Conservation (phyloP, 179 eudicot genomes). For the Silene vulgaris region DNA sequence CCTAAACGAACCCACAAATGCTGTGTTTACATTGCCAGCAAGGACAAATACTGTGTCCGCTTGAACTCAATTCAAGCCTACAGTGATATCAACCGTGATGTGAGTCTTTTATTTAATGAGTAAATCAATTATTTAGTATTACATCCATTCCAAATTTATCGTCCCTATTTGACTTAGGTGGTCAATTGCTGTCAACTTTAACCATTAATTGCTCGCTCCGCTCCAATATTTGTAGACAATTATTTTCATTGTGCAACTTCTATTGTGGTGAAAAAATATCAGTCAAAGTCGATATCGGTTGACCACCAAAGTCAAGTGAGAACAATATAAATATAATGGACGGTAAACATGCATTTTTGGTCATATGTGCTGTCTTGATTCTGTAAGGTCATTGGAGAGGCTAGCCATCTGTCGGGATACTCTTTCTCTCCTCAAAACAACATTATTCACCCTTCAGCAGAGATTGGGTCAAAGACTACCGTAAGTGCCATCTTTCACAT, state of each 20-base stretch:
- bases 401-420: constrained; percentile 80
- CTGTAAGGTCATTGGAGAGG: constrained; percentile 76
- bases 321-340: neutral
- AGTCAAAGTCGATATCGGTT: neutral
- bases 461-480: constrained; percentile 80
- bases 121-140: neutral
- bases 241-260: no score
- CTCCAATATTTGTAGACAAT: no score
- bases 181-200: neutral
- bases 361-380: constrained; percentile 14
- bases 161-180: neutral
- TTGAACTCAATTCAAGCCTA: constrained; percentile 88
- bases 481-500: constrained; percentile 38
- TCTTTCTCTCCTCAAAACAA: constrained; percentile 78
- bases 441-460: constrained; percentile 80
- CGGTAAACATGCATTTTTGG: neutral
- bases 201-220: no score
- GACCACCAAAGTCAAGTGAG: constrained; percentile 1
- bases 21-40: constrained; percentile 85
- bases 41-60: constrained; percentile 81
- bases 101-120: constrained; percentile 37
- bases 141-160: neutral
- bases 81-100: constrained; percentile 92
- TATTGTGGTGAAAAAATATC: no score
- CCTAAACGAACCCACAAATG: constrained; percentile 78